A percentile compares a stretch with the other conserved stretches of the same genome.
Evolutionary conservation across 768 basidiomycete genomes (phyloP).

Genomic region (Coprinellus micaceus): DNA sequence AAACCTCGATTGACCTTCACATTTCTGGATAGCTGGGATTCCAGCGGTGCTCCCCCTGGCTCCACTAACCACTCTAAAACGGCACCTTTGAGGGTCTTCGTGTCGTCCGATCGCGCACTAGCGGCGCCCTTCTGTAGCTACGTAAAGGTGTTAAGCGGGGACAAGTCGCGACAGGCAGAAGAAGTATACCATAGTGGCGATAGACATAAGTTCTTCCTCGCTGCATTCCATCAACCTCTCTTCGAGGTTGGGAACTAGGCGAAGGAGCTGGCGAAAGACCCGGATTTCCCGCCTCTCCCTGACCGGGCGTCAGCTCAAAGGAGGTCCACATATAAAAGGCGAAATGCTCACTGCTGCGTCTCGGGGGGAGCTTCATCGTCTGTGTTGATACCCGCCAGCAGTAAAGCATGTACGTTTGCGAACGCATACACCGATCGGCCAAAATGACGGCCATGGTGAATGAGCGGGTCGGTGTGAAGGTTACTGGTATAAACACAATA

Average conservation of each 20-base stretch:
- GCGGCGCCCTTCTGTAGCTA: not conserved
- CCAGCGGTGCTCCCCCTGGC: not conserved
- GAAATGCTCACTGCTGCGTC: not conserved
- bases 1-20: not conserved
- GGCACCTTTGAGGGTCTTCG: not conserved
- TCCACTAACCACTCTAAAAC: not conserved
- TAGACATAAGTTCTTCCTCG: not conserved
- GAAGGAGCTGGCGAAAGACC: not conserved
- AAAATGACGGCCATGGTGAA: constrained; percentile 5
- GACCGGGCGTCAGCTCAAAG: not conserved
- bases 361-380: not conserved
- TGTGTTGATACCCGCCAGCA: not conserved
- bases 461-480: not conserved
- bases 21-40: not conserved
- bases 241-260: not conserved
- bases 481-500: not conserved
- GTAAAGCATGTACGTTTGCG: not conserved
- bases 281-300: not conserved
- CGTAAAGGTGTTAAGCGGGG: too few species aligned
- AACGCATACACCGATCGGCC: not conserved
- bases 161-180: not conserved
- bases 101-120: not conserved
- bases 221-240: not conserved
- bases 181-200: not conserved
- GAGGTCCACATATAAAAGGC: not conserved